phyloP scores from a whole-genome alignment of 768 basidiomycete species.

The Tricholoma flavovirens region DNA sequence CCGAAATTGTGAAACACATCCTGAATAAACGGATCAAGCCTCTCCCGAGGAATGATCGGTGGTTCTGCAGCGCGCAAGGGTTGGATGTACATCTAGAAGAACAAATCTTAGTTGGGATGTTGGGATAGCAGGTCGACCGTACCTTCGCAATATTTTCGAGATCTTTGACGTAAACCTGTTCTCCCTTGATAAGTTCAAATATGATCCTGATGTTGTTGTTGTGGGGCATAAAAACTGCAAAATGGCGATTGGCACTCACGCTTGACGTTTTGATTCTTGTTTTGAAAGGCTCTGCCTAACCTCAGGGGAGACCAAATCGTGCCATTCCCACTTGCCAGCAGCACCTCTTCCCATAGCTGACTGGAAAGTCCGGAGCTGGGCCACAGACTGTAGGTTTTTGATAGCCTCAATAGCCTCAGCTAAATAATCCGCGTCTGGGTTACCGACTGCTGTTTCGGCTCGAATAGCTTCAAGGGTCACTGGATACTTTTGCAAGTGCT shows the following conservation, averaged over 20 bases:
- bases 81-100: slow-evolving; percentile 68
- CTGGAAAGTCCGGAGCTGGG: slow-evolving; percentile 87
- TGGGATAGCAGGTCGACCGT: slow-evolving; percentile 18
- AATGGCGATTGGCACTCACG: slow-evolving; percentile 43
- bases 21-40: slow-evolving; percentile 68
- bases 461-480: slow-evolving; percentile 81
- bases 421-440: slow-evolving; percentile 79
- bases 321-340: slow-evolving; percentile 84
- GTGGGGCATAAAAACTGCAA: not conserved
- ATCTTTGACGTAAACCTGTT: slow-evolving; percentile 94
- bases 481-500: slow-evolving; percentile 82
- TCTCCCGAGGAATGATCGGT: slow-evolving; percentile 69
- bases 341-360: slow-evolving; percentile 79
- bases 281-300: slow-evolving; percentile 56
- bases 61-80: slow-evolving; percentile 70
- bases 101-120: not conserved
- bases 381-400: slow-evolving; percentile 71
- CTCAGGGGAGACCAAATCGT: slow-evolving; percentile 75
- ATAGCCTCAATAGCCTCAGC: slow-evolving; percentile 82
- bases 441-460: slow-evolving; percentile 73
- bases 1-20: slow-evolving; percentile 89
- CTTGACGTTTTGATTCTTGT: slow-evolving; percentile 77
- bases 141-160: slow-evolving; percentile 81
- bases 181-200: slow-evolving; percentile 91
- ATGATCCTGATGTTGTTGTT: slow-evolving; percentile 56